Evolutionary conservation across 2,329 filamentous ascomycete genomes (phyloP).

Genomic region (Aaosphaeria arxii): DNA sequence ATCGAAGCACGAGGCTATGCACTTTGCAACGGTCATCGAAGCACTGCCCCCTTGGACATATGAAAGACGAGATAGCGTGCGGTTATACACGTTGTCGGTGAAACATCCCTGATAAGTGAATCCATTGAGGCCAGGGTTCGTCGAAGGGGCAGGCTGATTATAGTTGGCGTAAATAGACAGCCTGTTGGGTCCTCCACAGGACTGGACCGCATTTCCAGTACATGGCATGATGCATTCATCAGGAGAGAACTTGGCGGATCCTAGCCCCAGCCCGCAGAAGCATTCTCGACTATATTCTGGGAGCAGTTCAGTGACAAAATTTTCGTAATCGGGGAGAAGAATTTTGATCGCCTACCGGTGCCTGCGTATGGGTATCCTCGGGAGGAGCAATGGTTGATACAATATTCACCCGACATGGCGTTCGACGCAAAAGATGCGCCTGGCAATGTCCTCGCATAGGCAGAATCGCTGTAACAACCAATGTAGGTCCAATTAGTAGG

Average conservation of each 20-base stretch:
- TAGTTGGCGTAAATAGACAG: conserved; percentile 15
- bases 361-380: not conserved
- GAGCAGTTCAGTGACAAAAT: not conserved
- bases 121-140: conserved; percentile 7
- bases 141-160: conserved; percentile 3
- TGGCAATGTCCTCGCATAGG: not conserved
- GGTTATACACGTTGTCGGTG: conserved; percentile 11
- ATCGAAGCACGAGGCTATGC: conserved; percentile 16
- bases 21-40: conserved; percentile 12
- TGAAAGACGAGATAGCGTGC: conserved; percentile 10
- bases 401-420: not conserved
- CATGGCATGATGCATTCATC: conserved; percentile 18
- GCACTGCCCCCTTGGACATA: conserved; percentile 4
- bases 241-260: conserved; percentile 4
- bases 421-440: not conserved
- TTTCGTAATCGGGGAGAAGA: not conserved
- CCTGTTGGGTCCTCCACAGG: conserved; percentile 15
- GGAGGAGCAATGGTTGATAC: not conserved
- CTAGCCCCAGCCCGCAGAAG: conserved; percentile 40
- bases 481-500: not conserved
- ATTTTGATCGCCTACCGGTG: not conserved
- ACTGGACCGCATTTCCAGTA: conserved; percentile 6
- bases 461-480: not conserved
- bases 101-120: conserved; percentile 22
- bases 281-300: conserved; percentile 22